Conservation (phyloP, 1,139 yeast genomes). For the Wickerhamomyces sp. region DNA sequence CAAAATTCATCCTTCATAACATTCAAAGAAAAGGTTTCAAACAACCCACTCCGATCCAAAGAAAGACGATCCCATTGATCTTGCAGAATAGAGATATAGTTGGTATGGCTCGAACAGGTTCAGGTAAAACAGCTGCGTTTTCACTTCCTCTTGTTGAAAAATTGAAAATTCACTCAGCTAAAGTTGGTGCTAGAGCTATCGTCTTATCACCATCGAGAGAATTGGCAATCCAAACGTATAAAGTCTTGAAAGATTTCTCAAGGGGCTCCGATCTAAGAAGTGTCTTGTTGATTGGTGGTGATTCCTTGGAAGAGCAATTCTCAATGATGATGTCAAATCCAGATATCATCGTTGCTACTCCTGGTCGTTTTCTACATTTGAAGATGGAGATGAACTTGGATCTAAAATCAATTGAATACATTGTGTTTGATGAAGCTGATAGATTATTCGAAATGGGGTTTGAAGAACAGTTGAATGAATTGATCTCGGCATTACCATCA, state of each 20-base stretch:
- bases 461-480: conserved; percentile 88
- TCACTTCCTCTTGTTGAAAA: conserved; percentile 88
- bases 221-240: conserved; percentile 86
- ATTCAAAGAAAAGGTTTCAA: conserved; percentile 82
- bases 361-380: conserved; percentile 94
- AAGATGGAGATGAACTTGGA: conserved; percentile 93
- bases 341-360: conserved; percentile 93
- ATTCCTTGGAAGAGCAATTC: conserved; percentile 93
- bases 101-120: conserved; percentile 99
- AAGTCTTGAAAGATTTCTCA: conserved; percentile 84
- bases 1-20: conserved; percentile 63
- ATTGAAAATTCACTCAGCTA: conserved; percentile 76
- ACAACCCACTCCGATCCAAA: conserved; percentile 96
- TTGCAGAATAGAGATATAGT: conserved; percentile 90
- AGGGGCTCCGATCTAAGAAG: conserved; percentile 80
- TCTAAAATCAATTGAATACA: conserved; percentile 75
- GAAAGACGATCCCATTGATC: conserved; percentile 88
- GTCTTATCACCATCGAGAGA: conserved; percentile 92
- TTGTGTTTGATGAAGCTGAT: conserved; percentile 98
- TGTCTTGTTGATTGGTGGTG: conserved; percentile 90
- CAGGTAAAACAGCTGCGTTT: conserved; percentile 98
- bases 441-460: conserved; percentile 96
- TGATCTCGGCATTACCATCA: conserved; percentile 77
- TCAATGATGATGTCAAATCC: conserved; percentile 90
- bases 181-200: conserved; percentile 85